Evolutionary conservation across 2,329 filamentous ascomycete species (phyloP).

Genomic region (Daldinia sp.): DNA sequence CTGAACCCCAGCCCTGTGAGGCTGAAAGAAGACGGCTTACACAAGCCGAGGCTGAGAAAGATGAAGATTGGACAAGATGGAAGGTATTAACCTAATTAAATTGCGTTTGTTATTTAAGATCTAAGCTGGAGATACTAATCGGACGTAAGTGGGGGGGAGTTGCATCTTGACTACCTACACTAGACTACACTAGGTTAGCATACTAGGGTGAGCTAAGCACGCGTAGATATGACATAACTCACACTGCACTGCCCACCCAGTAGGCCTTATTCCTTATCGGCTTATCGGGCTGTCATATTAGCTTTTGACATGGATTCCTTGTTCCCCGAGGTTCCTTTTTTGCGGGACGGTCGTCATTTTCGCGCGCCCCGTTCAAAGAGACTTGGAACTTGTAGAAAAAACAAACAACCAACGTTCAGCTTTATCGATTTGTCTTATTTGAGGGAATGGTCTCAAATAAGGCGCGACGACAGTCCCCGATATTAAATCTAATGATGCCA

Average conservation of each 20-base stretch:
- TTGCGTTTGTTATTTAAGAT: constrained; percentile 10
- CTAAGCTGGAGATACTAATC: constrained; percentile 27
- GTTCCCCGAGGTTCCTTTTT: constrained; percentile 27
- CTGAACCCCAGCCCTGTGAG: constrained; percentile 29
- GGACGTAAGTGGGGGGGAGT: constrained; percentile 5
- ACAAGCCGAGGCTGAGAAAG: constrained; percentile 24
- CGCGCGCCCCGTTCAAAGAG: constrained; percentile 19
- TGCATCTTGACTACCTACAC: background rate
- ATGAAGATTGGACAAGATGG: background rate
- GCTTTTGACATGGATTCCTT: constrained; percentile 27
- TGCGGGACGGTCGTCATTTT: constrained; percentile 36
- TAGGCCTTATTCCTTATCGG: constrained; percentile 24
- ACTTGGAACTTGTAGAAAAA: constrained; percentile 13
- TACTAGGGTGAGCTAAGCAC: constrained; percentile 1
- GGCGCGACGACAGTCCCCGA: constrained; percentile 12
- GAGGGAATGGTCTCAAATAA: constrained; percentile 27
- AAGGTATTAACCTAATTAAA: too few relatives aligned
- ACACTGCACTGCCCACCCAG: constrained; percentile 17
- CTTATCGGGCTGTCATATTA: constrained; percentile 26
- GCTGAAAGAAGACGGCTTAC: constrained; percentile 25
- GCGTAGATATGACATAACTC: constrained; percentile 1
- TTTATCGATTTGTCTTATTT: constrained; percentile 14
- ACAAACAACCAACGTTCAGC: constrained; percentile 19
- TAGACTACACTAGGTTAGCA: too few relatives aligned
- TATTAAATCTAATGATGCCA: constrained; percentile 37